Evolutionary conservation across 148 eudicot species (phyloP).

Genomic region (Rhododendron williamsianum): DNA sequence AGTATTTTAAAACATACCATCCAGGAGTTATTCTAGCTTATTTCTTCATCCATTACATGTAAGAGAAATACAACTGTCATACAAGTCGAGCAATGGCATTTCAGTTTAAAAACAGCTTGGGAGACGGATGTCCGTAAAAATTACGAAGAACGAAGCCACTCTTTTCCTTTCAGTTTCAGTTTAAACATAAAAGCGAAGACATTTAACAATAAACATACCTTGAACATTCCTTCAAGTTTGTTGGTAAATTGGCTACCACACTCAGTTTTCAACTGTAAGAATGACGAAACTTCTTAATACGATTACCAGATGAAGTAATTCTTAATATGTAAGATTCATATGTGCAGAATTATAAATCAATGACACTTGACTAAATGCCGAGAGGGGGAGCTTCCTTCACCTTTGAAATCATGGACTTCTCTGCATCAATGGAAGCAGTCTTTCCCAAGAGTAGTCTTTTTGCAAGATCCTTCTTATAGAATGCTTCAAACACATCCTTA

Average conservation of each 20-base stretch:
- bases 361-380: background rate
- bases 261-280: constrained; percentile 88
- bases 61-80: background rate
- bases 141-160: background rate
- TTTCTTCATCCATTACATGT: background rate
- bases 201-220: constrained; percentile 41
- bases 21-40: background rate
- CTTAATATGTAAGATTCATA: background rate
- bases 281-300: constrained; percentile 12
- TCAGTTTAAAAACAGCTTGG: background rate
- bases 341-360: background rate
- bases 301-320: constrained; percentile 9
- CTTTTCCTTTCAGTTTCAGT: background rate
- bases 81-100: background rate
- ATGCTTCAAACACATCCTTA: constrained; percentile 98
- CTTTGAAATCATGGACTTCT: constrained; percentile 98
- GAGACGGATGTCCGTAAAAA: background rate
- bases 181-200: background rate
- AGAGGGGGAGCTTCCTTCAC: constrained; percentile 23
- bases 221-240: constrained; percentile 99
- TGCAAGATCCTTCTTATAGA: constrained; percentile 96
- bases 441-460: constrained; percentile 91
- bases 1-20: background rate
- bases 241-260: constrained; percentile 98
- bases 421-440: constrained; percentile 99